These are phyloP conservation scores for Pseudogymnoascus sp. DNA, from an alignment of 2,329 filamentous ascomycete genomes.

Conservation along the genomic window DNA sequence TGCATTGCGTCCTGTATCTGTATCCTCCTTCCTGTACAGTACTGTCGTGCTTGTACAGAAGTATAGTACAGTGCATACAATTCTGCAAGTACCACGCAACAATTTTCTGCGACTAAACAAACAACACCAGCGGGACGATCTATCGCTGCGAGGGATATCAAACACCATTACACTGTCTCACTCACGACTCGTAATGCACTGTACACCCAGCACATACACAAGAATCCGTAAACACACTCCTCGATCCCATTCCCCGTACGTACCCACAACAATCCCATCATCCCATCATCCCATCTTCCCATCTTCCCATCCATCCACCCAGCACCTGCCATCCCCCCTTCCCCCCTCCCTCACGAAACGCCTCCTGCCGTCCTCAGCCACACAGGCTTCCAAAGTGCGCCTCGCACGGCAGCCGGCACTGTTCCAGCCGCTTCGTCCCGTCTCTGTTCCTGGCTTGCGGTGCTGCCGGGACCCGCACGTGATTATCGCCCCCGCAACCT, in stretches of 20 bases:
- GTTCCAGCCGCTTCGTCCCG: background rate
- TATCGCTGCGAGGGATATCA: slow-evolving; percentile 1
- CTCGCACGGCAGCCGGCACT: background rate
- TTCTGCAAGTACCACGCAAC: background rate
- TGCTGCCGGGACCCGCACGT: background rate
- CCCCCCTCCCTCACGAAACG: background rate
- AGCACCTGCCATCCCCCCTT: background rate
- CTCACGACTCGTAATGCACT: background rate
- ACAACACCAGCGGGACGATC: background rate
- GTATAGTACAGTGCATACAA: background rate
- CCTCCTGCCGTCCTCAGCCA: background rate
- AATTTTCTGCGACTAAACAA: background rate
- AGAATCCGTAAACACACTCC: background rate
- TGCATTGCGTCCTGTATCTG: background rate
- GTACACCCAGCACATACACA: background rate
- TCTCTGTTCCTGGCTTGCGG: background rate
- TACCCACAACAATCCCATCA: background rate
- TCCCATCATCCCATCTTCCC: background rate
- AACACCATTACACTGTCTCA: background rate
- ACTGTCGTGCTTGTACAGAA: background rate
- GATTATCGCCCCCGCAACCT: background rate
- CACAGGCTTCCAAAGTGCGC: background rate
- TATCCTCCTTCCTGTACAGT: background rate
- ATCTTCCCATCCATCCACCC: background rate
- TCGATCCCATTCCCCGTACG: background rate